These are phyloP conservation scores for Ustilago sp. DNA, from an alignment of 1,284 basidiomycete genomes.

Conservation along the genomic window DNA sequence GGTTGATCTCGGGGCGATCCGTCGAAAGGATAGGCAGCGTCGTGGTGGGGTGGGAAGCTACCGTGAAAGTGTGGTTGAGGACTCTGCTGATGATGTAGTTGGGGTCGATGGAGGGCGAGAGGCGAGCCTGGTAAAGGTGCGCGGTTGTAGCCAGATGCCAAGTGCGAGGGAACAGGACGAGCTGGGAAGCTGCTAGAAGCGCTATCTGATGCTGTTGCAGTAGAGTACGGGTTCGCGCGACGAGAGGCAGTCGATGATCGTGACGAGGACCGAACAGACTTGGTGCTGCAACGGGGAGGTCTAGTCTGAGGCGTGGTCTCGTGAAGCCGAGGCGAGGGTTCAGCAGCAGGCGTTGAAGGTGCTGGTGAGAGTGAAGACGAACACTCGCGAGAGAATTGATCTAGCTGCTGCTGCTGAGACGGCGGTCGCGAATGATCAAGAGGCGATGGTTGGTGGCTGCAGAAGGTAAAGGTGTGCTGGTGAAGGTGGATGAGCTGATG, in stretches of 20 bases:
- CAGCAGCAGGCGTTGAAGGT: conserved; percentile 36
- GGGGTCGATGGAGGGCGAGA: conserved; percentile 14
- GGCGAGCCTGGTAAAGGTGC: conserved; percentile 19
- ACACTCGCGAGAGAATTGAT: conserved; percentile 20
- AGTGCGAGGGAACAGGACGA: not conserved
- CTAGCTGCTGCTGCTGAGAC: conserved; percentile 16
- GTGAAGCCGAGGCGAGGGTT: conserved; percentile 12
- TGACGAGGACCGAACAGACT: conserved; percentile 1
- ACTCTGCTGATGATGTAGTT: conserved; percentile 16
- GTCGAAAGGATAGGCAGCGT: not conserved
- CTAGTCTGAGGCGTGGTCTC: not conserved
- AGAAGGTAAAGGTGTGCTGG: not conserved
- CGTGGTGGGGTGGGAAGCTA: not conserved
- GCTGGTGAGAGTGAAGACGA: conserved; percentile 42
- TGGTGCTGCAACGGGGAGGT: not conserved
- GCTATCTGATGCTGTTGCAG: conserved; percentile 6
- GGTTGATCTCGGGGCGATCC: not conserved
- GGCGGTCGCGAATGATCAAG: not conserved
- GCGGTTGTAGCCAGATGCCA: not conserved
- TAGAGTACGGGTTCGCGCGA: conserved; percentile 17
- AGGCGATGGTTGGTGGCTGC: not conserved
- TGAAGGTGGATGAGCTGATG: conserved; percentile 8
- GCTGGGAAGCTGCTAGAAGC: not conserved
- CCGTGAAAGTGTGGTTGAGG: conserved; percentile 9
- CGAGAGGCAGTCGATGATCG: conserved; percentile 25